Evolutionary conservation across 306 rosid genomes (phyloP).

Genomic region (Delonix regia): DNA sequence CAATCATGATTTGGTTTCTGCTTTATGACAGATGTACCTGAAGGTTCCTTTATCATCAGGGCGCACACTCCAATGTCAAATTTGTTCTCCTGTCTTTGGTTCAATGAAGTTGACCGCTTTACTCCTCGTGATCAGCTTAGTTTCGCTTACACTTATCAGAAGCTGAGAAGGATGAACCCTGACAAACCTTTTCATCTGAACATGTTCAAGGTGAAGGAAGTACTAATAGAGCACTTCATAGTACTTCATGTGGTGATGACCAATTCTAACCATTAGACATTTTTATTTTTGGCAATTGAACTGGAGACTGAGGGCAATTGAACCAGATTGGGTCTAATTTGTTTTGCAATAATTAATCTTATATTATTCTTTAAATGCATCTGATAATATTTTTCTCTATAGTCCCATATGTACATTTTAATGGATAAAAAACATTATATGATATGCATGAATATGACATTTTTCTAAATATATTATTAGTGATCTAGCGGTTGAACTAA

Average conservation of each 20-base stretch:
- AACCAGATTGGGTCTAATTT: neutral
- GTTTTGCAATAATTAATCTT: neutral
- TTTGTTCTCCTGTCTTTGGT: conserved; percentile 96
- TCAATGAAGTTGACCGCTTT: conserved; percentile 88
- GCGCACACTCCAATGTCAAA: conserved; percentile 99
- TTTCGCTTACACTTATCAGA: conserved; percentile 87
- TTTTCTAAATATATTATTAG: neutral
- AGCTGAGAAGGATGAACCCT: conserved; percentile 91
- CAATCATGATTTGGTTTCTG: neutral
- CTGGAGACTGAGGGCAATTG: neutral
- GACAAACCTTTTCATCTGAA: conserved; percentile 79
- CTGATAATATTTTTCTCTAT: neutral
- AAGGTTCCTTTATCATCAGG: conserved; percentile 89
- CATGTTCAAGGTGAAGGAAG: conserved; percentile 86
- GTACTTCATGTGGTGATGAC: conserved; percentile 7
- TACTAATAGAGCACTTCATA: neutral
- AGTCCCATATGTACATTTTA: neutral
- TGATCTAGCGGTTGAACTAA: neutral
- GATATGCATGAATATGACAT: neutral
- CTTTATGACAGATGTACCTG: conserved; percentile 79
- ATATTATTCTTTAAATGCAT: neutral
- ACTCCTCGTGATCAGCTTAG: conserved; percentile 99
- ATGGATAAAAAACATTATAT: neutral
- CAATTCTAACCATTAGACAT: neutral
- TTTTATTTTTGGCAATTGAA: neutral